Percentiles rank a stretch among this genome's conserved stretches.
These are phyloP conservation scores for Copromyces sp. DNA, from an alignment of 495 filamentous ascomycete genomes.

Conservation along the genomic window DNA sequence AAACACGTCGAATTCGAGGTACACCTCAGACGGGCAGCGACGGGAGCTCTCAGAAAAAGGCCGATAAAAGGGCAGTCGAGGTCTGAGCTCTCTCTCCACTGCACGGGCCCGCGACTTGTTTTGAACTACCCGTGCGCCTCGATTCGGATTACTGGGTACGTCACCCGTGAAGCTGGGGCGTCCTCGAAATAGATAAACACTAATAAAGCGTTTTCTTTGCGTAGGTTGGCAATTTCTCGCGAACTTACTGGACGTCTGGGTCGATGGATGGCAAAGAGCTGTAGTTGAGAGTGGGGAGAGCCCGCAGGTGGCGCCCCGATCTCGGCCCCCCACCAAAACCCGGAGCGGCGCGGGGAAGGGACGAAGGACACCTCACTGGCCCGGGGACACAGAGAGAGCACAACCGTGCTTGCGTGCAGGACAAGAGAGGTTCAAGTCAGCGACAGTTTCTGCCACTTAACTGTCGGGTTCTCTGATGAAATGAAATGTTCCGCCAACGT, in stretches of 20 bases:
- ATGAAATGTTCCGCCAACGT: not conserved
- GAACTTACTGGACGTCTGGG: not conserved
- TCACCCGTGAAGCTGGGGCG: not conserved
- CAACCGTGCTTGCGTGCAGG: not conserved
- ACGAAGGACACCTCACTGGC: not conserved
- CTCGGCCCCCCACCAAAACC: not conserved
- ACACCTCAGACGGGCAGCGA: not conserved
- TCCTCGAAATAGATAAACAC: not conserved
- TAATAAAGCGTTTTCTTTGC: not conserved
- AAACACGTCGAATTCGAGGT: not conserved
- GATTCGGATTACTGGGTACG: not conserved
- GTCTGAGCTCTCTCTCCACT: not conserved
- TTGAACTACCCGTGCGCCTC: not conserved
- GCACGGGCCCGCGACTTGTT: not conserved
- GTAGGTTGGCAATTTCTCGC: not conserved
- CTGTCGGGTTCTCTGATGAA: not conserved
- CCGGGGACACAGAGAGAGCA: not conserved
- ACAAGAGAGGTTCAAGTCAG: too few relatives aligned
- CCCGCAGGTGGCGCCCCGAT: not conserved
- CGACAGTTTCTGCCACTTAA: not conserved
- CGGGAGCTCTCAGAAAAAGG: not conserved
- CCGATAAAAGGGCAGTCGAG: not conserved
- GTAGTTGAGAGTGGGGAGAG: not conserved
- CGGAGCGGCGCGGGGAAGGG: not conserved
- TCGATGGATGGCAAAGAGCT: not conserved